These are phyloP conservation scores for Noccaea caerulescens DNA, from an alignment of 345 rosid species.

Conservation along the genomic window DNA sequence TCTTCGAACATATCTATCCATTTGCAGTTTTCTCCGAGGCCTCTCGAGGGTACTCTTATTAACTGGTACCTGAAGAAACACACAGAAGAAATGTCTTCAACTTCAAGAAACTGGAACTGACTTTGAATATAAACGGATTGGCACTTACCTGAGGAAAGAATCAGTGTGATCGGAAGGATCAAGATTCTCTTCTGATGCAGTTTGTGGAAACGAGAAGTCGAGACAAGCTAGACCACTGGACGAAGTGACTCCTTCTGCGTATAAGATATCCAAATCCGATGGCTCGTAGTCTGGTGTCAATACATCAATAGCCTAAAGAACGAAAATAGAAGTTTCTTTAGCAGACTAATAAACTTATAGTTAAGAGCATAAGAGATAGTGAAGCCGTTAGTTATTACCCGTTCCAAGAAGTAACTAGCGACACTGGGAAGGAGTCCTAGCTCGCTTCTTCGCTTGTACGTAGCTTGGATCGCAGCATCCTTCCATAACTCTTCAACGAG, in stretches of 20 bases:
- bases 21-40: constrained; percentile 91
- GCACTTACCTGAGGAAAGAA: constrained; percentile 68
- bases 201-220: constrained; percentile 83
- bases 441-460: constrained; percentile 78
- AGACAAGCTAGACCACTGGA: constrained; percentile 92
- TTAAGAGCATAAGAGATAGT: constrained; percentile 13
- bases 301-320: constrained; percentile 71
- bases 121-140: neutral
- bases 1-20: constrained; percentile 99
- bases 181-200: constrained; percentile 57
- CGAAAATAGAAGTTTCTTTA: constrained; percentile 25
- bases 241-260: constrained; percentile 95
- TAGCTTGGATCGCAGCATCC: constrained; percentile 81
- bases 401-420: constrained; percentile 84
- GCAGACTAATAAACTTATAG: neutral
- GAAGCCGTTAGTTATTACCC: constrained; percentile 56
- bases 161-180: constrained; percentile 72
- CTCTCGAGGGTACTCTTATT: constrained; percentile 81
- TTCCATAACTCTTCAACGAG: constrained; percentile 90
- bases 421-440: constrained; percentile 83
- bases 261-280: constrained; percentile 88
- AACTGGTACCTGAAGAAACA: constrained; percentile 73
- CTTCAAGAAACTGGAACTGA: neutral
- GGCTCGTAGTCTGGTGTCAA: constrained; percentile 86
- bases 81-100: neutral